Evolutionary conservation across 306 rosid species (phyloP), one percentile per base, ranked within the genome.

Genomic region (Trifolium pratense): DNA sequence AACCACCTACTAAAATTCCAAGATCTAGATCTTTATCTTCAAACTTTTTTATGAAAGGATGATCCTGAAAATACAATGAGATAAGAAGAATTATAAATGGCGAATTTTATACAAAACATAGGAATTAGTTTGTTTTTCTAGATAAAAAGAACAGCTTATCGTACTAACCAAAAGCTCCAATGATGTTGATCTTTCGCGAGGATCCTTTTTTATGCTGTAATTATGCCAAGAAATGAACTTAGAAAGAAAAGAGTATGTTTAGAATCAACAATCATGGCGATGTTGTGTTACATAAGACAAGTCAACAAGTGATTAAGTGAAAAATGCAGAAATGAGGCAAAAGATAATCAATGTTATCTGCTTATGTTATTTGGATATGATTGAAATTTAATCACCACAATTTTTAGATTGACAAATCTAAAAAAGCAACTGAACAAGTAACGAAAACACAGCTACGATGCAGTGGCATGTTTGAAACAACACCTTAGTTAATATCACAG

Each of bases 41-140:
- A 31, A 94, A 95, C 89, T 95, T 95, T 76, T 95, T 91, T 67
- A 95, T 95, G 82, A 95, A 95, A 36, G 99, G 96, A 78, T 95
- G 99, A 69, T 36, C 75, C 99, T 95, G 91, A 53, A 84, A 83
- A 17, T 57, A 70, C 53, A 78, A 63, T 26, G 67, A 16, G 75
- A 69, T 40, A 34, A 51, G 60, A 70, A 68, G 23, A 80, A 59
- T 74, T 56, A 64, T 25, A 34, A 39, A 73, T 49, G 49, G 31
- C 52, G 18, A 9, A 45, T 56, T 51, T 59, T 46, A 42, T 29
- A 71, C 17, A 16, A 43, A 59, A 70, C 15, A 51, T n/a, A 14
- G 15, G 1, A 56, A 39, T 52, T 14, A 48, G 7, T 18, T 20
- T 60, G 8, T 60, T 3, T 12, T 60, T 43, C n/a, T 12, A 42